Evolutionary conservation across 352 stramenopile genomes (phyloP).

Genomic region (Pythium brachiatum): DNA sequence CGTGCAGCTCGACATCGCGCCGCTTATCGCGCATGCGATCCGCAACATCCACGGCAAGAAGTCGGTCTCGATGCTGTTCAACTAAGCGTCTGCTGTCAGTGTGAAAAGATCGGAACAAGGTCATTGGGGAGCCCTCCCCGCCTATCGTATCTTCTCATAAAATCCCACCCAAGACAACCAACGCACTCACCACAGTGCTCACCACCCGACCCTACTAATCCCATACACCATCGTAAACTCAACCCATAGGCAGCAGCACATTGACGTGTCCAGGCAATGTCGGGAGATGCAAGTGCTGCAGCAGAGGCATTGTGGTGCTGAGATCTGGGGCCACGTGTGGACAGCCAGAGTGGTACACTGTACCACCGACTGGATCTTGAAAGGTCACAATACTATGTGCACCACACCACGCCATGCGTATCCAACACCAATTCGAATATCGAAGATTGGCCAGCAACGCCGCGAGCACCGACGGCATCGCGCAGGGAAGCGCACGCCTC

Average conservation of each 20-base stretch:
- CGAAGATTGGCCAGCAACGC: not conserved
- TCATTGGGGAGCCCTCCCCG: not conserved
- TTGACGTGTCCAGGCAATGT: too few relatives aligned
- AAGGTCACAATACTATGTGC: constrained; percentile 8
- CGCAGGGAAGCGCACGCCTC: too few relatives aligned
- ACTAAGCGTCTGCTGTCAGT: constrained; percentile 70
- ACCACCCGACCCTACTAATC: not conserved
- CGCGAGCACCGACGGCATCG: too few relatives aligned
- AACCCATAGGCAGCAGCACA: too few relatives aligned
- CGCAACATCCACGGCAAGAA: constrained; percentile 99
- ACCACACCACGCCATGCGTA: not conserved
- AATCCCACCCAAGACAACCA: not conserved
- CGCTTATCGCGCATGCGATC: constrained; percentile 98
- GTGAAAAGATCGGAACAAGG: not conserved
- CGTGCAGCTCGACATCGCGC: constrained; percentile 97
- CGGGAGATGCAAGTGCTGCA: too few relatives aligned
- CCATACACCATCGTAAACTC: constrained; percentile 19
- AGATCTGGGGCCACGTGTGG: not conserved
- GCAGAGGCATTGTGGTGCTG: not conserved
- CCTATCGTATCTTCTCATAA: not conserved
- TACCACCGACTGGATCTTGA: constrained; percentile 21
- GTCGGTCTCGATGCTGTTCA: constrained; percentile 99
- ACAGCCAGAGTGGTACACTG: constrained; percentile 19
- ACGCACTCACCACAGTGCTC: not conserved
- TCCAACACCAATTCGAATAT: constrained; percentile 2